Base-by-base conservation (phyloP, 225 moss, liverwort and hornwort genomes). In the Pleurozium schreberi region DNA sequence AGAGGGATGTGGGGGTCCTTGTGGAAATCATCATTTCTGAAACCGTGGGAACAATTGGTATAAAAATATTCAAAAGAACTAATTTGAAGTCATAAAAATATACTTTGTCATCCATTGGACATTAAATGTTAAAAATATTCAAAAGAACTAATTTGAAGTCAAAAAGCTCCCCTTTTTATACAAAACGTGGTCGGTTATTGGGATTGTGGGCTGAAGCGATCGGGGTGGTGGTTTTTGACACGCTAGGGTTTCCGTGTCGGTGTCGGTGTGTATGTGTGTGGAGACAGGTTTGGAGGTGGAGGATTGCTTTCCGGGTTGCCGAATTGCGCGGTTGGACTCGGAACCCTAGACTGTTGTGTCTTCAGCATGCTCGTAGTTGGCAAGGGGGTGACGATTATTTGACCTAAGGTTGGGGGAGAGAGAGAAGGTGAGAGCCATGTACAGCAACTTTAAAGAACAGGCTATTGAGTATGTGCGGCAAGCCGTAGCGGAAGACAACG, bases 361-460 rank as follows among this genome's bases (percentile, higher is more conserved):
- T 86, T 84, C 93, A 93, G 93, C 88, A 93, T 93, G 93, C 93
- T 88, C 50, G 90, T 93, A 88, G 93, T 80, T 68, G 91, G 90
- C 88, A 86, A 88, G 67, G 61, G 74, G 61, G 92, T 43, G 80
- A 81, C 87, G 90, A 91, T 80, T 88, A 84, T 91, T 86, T 91
- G 93, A 93, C 93, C 87, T 89, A 89, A 88, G 79, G 87, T 78
- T 85, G 57, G 85, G 80, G 75, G 71, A 27, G 82, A 76, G 85
- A 43, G 53, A 70, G 75, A 84, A 93, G 92, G 86, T 57, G 89
- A 81, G 57, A 92, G 93, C 91, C 96, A 98, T 98, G 98, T 97
- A 98, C 95, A 96, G 98, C 96, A 98, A 98, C 96, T 98, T 98
- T 84, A 98, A 98, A 89, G 98, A 98, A 94, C 98, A 98, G 96